Evolutionary conservation across 305 asterid species (phyloP), one percentile per base, ranked within the genome.

Genomic region (Solanum hybrid): DNA sequence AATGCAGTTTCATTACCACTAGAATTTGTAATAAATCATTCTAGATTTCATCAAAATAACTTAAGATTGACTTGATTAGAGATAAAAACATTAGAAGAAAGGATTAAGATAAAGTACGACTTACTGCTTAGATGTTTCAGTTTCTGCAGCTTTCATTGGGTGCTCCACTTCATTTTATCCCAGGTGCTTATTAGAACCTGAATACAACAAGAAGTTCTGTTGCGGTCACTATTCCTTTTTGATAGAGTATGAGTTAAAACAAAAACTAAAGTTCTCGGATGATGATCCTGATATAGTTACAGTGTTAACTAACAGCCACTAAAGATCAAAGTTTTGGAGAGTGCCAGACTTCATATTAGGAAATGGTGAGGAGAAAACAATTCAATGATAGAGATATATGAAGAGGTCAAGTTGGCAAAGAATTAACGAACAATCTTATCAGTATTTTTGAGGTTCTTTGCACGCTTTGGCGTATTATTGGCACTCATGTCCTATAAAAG

Each of bases 101-200:
- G 4, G 36, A 38, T 13, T 14, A 40, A 80, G n/a, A 38, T 27
- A 38, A 7, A 24, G 66, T 80, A 40, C 1, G 46, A 88, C 98
- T 95, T 92, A 95, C 98, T 94, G 98, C 93, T 92, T 95, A 87
- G 94, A 94, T 84, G 95, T 88, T 89, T 96, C 98, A 77, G 92
- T 93, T 90, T 98, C 94, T 78, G 94, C 91, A 27, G 91, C 95
- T 92, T 97, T 96, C 73, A 91, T 93, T 0, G 96, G 90, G 66
- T 92, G 92, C 91, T 97, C 98, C 91, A 89, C 92, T 89, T 38
- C 42, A 5, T 90, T 94, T 89, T 98, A 94, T 90, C 98, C 94
- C 94, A 94, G 94, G 89, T 96, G 99, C 90, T 97, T 97, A 90
- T 90, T 92, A 40, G 91, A 93, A 79, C 94, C 93, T 93, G 88